Base-by-base conservation (phyloP, 305 asterid species). In the Withania somnifera region DNA sequence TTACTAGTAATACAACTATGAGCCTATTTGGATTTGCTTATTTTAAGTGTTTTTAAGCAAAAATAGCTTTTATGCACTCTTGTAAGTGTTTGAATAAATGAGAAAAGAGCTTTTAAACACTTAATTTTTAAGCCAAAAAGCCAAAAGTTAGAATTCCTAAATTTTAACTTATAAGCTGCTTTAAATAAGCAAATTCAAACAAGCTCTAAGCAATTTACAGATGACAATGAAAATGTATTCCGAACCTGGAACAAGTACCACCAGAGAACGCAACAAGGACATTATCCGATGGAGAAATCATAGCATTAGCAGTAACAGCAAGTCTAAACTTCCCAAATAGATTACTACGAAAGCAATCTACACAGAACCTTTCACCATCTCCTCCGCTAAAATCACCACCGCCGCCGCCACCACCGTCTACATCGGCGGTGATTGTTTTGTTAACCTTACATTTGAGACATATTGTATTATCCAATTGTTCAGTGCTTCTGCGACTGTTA, bases 201-300 rank as follows among this genome's bases (percentile, higher is more conserved):
- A n/a, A n/a, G n/a, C n/a, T n/a, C 36, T 11, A 69, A 69, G 1
- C 3, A 69, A 73, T 73, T 71, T 7, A 45, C 58, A 42, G 0
- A 71, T 28, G 57, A 45, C 2, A 0, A 71, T 71, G 22, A 45
- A 14, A 0, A 45, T 15, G 20, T 20, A 7, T 81, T 10, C 14
- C 6, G 79, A 82, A 95, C 99, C 99, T 94, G 77, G 99, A 95
- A 30, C 94, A 89, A 52, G 93, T 84, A 60, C 97, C 97, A 42
- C 98, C 98, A 15, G 99, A 94, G 84, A 94, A 95, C 0, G 97
- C 98, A 17, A 95, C 93, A 67, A 94, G 98, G 64, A 93, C 91
- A 5, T 91, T 92, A 85, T 94, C 98, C 24, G 97, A 86, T 42
- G 98, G 98, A 51, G 89, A 91, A 86, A 95, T 93, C 95, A 95